These are phyloP conservation scores for Sicyos edulis DNA, from an alignment of 306 rosid genomes.

Conservation along the genomic window DNA sequence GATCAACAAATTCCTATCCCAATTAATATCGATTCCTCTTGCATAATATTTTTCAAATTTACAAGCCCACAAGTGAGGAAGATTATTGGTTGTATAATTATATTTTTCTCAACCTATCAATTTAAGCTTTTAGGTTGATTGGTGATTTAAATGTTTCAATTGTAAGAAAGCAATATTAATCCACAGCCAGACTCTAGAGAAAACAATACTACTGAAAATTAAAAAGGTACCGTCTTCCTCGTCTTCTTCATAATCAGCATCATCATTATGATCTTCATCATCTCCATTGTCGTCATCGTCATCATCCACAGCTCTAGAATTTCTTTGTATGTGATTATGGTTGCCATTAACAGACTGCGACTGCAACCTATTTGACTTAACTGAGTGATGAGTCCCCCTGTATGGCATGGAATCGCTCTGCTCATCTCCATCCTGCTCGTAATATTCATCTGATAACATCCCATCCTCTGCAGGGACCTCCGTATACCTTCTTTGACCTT, in stretches of 20 bases:
- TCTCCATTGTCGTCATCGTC: slow-evolving; percentile 33
- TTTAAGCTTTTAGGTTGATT: no score
- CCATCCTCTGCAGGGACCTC: slow-evolving; percentile 82
- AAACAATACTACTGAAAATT: neutral
- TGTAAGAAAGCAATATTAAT: neutral
- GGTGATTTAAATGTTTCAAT: neutral
- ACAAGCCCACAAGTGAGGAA: no score
- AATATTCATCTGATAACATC: slow-evolving; percentile 97
- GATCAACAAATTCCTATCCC: no score
- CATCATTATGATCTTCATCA: slow-evolving; percentile 40
- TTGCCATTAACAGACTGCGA: slow-evolving; percentile 35
- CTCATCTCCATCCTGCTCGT: slow-evolving; percentile 94
- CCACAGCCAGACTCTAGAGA: neutral
- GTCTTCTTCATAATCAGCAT: slow-evolving; percentile 92
- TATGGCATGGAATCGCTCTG: slow-evolving; percentile 60
- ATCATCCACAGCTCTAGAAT: slow-evolving; percentile 49
- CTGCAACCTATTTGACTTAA: slow-evolving; percentile 56
- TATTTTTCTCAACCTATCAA: no score
- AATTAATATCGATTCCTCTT: no score
- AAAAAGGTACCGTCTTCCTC: slow-evolving; percentile 63
- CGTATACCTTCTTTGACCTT: slow-evolving; percentile 59
- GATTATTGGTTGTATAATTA: no score
- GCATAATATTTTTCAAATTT: no score
- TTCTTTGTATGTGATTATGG: slow-evolving; percentile 35
- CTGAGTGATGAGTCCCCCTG: slow-evolving; percentile 40